Percentiles rank a stretch among this genome's conserved stretches.
Evolutionary conservation across 768 basidiomycete genomes (phyloP).

Genomic region (Hygrophoropsis aurantiaca): DNA sequence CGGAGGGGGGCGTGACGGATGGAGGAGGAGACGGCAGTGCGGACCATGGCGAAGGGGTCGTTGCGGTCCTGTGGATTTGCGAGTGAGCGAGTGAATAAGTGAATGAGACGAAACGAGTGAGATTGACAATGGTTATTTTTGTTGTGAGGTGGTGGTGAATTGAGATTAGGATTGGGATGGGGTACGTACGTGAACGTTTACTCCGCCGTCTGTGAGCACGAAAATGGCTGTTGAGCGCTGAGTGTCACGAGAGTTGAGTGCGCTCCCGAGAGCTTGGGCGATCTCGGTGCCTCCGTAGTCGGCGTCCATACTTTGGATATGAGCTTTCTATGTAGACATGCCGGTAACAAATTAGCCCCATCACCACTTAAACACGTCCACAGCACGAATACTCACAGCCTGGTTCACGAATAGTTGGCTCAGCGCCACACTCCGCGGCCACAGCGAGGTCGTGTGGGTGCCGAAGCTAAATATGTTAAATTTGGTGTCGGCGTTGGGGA

Average conservation of each 20-base stretch:
- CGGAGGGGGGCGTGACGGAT: slow-evolving; percentile 36
- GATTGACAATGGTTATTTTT: no score
- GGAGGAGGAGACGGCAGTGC: slow-evolving; percentile 33
- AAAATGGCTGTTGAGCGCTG: slow-evolving; percentile 49
- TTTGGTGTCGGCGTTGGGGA: slow-evolving; percentile 39
- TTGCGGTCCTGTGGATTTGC: slow-evolving; percentile 20
- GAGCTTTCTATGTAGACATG: slow-evolving; percentile 33
- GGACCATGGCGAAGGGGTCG: slow-evolving; percentile 15
- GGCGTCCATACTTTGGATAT: slow-evolving; percentile 41
- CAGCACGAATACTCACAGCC: slow-evolving; percentile 32
- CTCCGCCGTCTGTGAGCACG: slow-evolving; percentile 59
- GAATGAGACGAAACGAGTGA: no score
- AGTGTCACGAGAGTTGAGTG: slow-evolving; percentile 34
- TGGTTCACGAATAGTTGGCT: slow-evolving; percentile 24
- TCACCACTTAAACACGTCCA: slow-evolving; percentile 9
- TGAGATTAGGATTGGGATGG: background rate
- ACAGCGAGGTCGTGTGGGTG: slow-evolving; percentile 24
- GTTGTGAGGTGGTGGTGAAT: background rate
- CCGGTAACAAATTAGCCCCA: background rate
- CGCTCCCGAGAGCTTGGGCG: slow-evolving; percentile 35
- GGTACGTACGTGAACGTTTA: slow-evolving; percentile 20
- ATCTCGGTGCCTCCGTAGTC: slow-evolving; percentile 56
- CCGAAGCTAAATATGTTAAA: slow-evolving; percentile 68
- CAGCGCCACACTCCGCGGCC: slow-evolving; percentile 35
- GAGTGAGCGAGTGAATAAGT: slow-evolving; percentile 15